Evolutionary conservation across 2,329 filamentous ascomycete species (phyloP).

Genomic region (Claviceps quebecensis): DNA sequence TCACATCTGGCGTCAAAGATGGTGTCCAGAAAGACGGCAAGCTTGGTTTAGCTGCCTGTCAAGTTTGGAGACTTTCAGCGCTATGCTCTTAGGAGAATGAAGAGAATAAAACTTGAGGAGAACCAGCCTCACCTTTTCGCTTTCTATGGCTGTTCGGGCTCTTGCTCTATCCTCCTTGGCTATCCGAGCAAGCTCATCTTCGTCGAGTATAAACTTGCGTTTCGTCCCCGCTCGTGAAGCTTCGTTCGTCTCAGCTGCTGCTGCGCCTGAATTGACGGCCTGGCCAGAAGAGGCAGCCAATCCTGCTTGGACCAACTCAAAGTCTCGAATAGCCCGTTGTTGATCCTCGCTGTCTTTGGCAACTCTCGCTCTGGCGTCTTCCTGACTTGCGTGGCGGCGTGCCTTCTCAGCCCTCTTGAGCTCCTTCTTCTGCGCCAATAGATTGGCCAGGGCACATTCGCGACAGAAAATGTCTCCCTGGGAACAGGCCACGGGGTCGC

Average conservation of each 20-base stretch:
- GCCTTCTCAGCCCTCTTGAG: slow-evolving; percentile 67
- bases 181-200: slow-evolving; percentile 59
- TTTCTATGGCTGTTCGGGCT: slow-evolving; percentile 54
- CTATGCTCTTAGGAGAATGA: neutral
- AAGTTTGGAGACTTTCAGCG: slow-evolving; percentile 15
- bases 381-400: slow-evolving; percentile 45
- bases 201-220: slow-evolving; percentile 63
- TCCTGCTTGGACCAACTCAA: slow-evolving; percentile 74
- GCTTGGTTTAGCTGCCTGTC: slow-evolving; percentile 48
- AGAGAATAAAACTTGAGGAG: too few species aligned
- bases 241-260: neutral
- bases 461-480: slow-evolving; percentile 87
- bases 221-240: slow-evolving; percentile 28
- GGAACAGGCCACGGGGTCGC: slow-evolving; percentile 69
- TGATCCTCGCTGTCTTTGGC: slow-evolving; percentile 55
- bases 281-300: slow-evolving; percentile 29
- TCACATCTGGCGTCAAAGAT: slow-evolving; percentile 53
- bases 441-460: slow-evolving; percentile 81
- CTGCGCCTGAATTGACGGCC: slow-evolving; percentile 15
- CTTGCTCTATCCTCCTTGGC: slow-evolving; percentile 55
- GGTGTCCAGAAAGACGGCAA: slow-evolving; percentile 91
- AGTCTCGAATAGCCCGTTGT: slow-evolving; percentile 60
- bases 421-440: slow-evolving; percentile 84
- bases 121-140: slow-evolving; percentile 45
- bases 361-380: slow-evolving; percentile 44